phyloP scores from a whole-genome alignment of 2,329 filamentous ascomycete species.

The Dactylella cylindrospora region DNA sequence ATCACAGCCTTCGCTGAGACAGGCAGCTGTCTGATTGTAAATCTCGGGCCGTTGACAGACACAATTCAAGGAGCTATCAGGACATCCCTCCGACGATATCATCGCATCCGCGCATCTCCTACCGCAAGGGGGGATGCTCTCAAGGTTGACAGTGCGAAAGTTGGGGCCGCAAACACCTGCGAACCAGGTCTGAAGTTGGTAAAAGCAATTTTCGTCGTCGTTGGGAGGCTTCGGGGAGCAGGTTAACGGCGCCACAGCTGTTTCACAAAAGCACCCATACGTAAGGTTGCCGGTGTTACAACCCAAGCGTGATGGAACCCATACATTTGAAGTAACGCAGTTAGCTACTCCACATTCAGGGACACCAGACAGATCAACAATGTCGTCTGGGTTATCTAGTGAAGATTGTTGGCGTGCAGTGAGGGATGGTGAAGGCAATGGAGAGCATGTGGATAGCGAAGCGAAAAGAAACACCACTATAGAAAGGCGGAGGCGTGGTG shows the following conservation, averaged over 20 bases:
- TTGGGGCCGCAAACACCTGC: not conserved
- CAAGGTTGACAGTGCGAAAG: not conserved
- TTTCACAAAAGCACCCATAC: conserved; percentile 7
- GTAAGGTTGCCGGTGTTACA: conserved; percentile 9
- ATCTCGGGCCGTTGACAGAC: conserved; percentile 7
- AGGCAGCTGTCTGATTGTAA: not conserved
- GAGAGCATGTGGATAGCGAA: too few relatives aligned
- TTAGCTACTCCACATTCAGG: conserved; percentile 12
- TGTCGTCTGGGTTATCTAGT: not conserved
- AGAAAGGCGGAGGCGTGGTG: too few relatives aligned
- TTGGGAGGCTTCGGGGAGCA: conserved; percentile 4
- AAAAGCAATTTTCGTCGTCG: conserved; percentile 17
- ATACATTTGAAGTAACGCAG: conserved; percentile 2
- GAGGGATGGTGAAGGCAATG: not conserved
- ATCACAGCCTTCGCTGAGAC: not conserved
- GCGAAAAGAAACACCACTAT: too few relatives aligned
- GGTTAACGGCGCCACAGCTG: conserved; percentile 2
- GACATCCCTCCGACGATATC: not conserved
- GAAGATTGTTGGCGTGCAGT: not conserved
- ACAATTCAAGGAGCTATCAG: conserved; percentile 7
- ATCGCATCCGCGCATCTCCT: conserved; percentile 8
- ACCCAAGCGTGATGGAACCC: conserved; percentile 11
- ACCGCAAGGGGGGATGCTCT: conserved; percentile 1
- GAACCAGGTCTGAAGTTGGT: conserved; percentile 11
- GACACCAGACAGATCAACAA: conserved; percentile 4